Evolutionary conservation across 352 stramenopile species (phyloP).

Genomic region (Phytophthora ohioensis): DNA sequence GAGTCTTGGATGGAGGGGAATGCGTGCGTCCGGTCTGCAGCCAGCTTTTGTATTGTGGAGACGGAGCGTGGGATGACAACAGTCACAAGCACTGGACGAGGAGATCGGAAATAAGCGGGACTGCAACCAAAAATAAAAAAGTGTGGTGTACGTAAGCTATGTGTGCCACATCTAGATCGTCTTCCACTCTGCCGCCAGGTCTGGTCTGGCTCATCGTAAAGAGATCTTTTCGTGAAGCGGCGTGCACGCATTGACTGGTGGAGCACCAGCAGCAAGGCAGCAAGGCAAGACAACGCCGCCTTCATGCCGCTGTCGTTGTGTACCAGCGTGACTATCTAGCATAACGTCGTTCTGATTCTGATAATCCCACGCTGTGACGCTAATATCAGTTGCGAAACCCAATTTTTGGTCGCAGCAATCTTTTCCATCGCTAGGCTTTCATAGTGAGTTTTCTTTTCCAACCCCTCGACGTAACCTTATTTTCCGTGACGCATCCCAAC

Average conservation of each 20-base stretch:
- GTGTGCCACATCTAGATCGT: background rate
- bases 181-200: background rate
- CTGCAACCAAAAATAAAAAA: background rate
- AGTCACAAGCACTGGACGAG: conserved; percentile 17
- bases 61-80: conserved; percentile 6
- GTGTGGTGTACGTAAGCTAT: background rate
- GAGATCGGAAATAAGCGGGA: conserved; percentile 30
- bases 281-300: background rate
- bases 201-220: conserved; percentile 1
- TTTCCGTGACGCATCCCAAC: conserved; percentile 4
- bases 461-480: background rate
- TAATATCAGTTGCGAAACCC: conserved; percentile 32
- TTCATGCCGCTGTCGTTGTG: background rate
- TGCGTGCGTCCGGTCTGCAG: background rate
- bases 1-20: conserved; percentile 10
- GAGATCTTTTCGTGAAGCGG: conserved; percentile 23
- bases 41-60: conserved; percentile 36
- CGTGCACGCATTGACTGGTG: conserved; percentile 4
- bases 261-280: background rate
- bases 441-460: conserved; percentile 14
- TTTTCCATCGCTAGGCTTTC: conserved; percentile 16
- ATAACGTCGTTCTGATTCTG: conserved; percentile 9
- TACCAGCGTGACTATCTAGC: background rate
- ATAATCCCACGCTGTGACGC: conserved; percentile 14
- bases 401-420: conserved; percentile 27